A percentile compares a stretch with the other conserved stretches of the same genome.
phyloP scores from a whole-genome alignment of 1,284 basidiomycete species.

The Apiotrichum porosum region DNA sequence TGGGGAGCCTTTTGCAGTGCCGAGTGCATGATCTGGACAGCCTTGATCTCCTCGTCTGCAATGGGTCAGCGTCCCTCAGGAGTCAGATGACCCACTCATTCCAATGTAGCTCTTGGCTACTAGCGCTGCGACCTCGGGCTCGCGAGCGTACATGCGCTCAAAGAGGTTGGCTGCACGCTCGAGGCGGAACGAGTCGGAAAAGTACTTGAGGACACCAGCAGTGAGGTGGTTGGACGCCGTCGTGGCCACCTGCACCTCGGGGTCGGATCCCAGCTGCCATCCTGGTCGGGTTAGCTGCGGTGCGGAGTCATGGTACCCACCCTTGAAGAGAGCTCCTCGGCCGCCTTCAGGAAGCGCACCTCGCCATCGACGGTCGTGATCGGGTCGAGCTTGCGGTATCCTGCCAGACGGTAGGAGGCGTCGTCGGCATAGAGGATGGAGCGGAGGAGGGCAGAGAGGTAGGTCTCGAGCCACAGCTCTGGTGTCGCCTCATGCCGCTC shows the following conservation, averaged over 20 bases:
- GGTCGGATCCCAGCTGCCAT: slow-evolving; percentile 97
- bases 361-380: slow-evolving; percentile 87
- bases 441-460: slow-evolving; percentile 84
- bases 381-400: slow-evolving; percentile 92
- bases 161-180: slow-evolving; percentile 91
- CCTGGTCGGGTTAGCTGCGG: slow-evolving; percentile 52
- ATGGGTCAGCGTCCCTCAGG: no score
- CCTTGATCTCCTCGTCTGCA: slow-evolving; percentile 94
- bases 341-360: slow-evolving; percentile 81
- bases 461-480: slow-evolving; percentile 96
- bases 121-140: slow-evolving; percentile 85
- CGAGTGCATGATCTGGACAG: slow-evolving; percentile 83
- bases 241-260: slow-evolving; percentile 96
- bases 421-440: slow-evolving; percentile 95
- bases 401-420: slow-evolving; percentile 82
- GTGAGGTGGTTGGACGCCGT: slow-evolving; percentile 96
- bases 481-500: slow-evolving; percentile 91
- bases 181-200: slow-evolving; percentile 82
- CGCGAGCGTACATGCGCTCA: slow-evolving; percentile 77
- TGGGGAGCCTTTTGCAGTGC: slow-evolving; percentile 82
- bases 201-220: slow-evolving; percentile 93
- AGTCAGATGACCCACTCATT: slow-evolving; percentile 92
- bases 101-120: slow-evolving; percentile 89
- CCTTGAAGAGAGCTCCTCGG: slow-evolving; percentile 84
- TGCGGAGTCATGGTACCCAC: slow-evolving; percentile 54